These are phyloP conservation scores for Micractinium conductrix DNA, from an alignment of 139 green algal species.

Conservation along the genomic window DNA sequence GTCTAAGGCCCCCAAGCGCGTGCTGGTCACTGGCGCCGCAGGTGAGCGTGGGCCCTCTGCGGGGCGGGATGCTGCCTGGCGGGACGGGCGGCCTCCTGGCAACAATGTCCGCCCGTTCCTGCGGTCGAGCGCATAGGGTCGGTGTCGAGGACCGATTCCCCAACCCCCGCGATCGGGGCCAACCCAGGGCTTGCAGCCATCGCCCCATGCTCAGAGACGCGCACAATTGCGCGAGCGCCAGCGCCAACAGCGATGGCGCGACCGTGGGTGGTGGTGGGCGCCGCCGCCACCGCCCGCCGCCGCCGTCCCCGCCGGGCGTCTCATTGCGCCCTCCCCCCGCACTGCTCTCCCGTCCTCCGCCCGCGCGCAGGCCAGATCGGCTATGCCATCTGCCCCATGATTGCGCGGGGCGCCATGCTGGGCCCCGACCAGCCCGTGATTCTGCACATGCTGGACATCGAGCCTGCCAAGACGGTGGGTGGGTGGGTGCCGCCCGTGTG, in stretches of 20 bases:
- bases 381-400: constrained; percentile 89
- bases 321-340: not conserved
- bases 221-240: not conserved
- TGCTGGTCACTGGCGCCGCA: constrained; percentile 75
- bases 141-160: no score
- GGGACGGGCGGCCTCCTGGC: no score
- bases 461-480: constrained; percentile 65
- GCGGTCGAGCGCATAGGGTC: no score
- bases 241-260: not conserved
- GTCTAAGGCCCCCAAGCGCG: constrained; percentile 40
- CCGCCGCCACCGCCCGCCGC: not conserved
- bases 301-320: not conserved
- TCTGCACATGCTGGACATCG: constrained; percentile 93
- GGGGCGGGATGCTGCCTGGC: not conserved
- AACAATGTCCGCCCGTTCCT: no score
- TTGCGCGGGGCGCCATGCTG: constrained; percentile 84
- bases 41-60: constrained; percentile 42
- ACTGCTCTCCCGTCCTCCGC: not conserved
- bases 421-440: constrained; percentile 89
- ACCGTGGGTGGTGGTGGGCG: not conserved
- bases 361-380: constrained; percentile 85
- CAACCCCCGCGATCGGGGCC: not conserved
- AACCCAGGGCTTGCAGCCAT: not conserved
- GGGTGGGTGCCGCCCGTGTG: no score
- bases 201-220: not conserved